phyloP scores from a whole-genome alignment of 192 early-diverging fungal genomes.

The Thamnidium elegans region DNA sequence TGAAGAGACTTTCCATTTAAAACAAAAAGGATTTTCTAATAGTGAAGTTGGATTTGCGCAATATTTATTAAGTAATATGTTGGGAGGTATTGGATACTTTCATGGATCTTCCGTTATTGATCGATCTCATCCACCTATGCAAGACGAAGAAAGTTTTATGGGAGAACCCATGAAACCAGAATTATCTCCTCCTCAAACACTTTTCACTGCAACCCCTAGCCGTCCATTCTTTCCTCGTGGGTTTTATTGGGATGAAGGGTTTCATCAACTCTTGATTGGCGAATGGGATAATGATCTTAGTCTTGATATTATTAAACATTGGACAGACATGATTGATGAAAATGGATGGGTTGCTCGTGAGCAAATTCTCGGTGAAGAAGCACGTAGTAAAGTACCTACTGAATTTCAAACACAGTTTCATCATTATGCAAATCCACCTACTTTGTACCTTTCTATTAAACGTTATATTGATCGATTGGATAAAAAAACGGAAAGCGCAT shows the following conservation, averaged over 20 bases:
- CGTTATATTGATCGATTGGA: slow-evolving; percentile 60
- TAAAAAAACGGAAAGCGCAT: slow-evolving; percentile 15
- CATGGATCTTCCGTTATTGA: slow-evolving; percentile 76
- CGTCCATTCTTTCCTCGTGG: slow-evolving; percentile 95
- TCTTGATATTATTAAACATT: slow-evolving; percentile 76
- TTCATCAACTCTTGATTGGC: slow-evolving; percentile 80
- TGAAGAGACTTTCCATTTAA: slow-evolving; percentile 66
- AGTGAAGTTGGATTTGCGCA: slow-evolving; percentile 71
- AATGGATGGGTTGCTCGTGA: slow-evolving; percentile 93
- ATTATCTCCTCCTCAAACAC: slow-evolving; percentile 58
- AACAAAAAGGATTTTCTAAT: slow-evolving; percentile 59
- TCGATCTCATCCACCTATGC: slow-evolving; percentile 57
- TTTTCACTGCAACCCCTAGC: slow-evolving; percentile 83
- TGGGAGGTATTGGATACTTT: slow-evolving; percentile 90
- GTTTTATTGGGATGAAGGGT: slow-evolving; percentile 97
- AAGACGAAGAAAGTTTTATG: slow-evolving; percentile 51
- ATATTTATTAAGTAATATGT: slow-evolving; percentile 72
- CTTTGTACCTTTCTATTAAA: slow-evolving; percentile 68
- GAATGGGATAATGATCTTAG: slow-evolving; percentile 88
- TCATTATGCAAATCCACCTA: slow-evolving; percentile 92
- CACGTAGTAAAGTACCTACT: slow-evolving; percentile 79
- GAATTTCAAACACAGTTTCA: slow-evolving; percentile 94
- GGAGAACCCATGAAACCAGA: slow-evolving; percentile 50
- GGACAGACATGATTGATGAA: slow-evolving; percentile 74
- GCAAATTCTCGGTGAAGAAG: slow-evolving; percentile 92